Conservation (phyloP, 2,329 filamentous ascomycete species). For the Penicillium nordicum region DNA sequence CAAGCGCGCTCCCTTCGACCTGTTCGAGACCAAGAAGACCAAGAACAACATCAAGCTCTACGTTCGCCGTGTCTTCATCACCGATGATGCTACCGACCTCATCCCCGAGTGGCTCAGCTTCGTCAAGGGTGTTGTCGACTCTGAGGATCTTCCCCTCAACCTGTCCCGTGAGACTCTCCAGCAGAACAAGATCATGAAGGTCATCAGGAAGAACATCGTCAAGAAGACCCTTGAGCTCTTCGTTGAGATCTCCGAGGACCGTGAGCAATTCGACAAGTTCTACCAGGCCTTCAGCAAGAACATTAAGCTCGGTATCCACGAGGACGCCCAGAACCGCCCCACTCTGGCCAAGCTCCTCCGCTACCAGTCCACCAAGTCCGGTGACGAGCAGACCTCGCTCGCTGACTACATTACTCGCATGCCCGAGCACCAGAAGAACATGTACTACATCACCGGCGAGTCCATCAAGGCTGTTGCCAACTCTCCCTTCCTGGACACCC, state of each 20-base stretch:
- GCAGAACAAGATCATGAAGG: slow-evolving; percentile 99
- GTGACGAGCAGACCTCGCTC: slow-evolving; percentile 91
- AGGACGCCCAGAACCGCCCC: slow-evolving; percentile 95
- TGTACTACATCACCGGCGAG: slow-evolving; percentile 99
- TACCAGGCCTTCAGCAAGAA: slow-evolving; percentile 99
- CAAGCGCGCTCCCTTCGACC: slow-evolving; percentile 98
- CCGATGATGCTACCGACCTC: slow-evolving; percentile 97
- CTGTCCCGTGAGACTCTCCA: slow-evolving; percentile 99
- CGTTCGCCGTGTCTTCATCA: slow-evolving; percentile 99
- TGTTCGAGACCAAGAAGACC: slow-evolving; percentile 99
- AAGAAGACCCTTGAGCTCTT: slow-evolving; percentile 99
- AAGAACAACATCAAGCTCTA: slow-evolving; percentile 99
- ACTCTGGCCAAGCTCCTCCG: slow-evolving; percentile 95
- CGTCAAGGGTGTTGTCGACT: slow-evolving; percentile 99
- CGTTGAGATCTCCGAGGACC: slow-evolving; percentile 97
- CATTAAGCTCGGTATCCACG: slow-evolving; percentile 99
- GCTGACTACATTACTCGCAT: slow-evolving; percentile 98
- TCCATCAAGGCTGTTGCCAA: slow-evolving; percentile 96
- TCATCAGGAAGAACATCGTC: slow-evolving; percentile 99
- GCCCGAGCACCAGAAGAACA: slow-evolving; percentile 99
- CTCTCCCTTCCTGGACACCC: slow-evolving; percentile 97
- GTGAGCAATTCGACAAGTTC: slow-evolving; percentile 99
- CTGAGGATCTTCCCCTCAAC: slow-evolving; percentile 98
- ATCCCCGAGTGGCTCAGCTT: slow-evolving; percentile 99
- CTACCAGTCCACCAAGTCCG: slow-evolving; percentile 98